phyloP scores from a whole-genome alignment of 805 yeast genomes.

The Pichia paraexigua region DNA sequence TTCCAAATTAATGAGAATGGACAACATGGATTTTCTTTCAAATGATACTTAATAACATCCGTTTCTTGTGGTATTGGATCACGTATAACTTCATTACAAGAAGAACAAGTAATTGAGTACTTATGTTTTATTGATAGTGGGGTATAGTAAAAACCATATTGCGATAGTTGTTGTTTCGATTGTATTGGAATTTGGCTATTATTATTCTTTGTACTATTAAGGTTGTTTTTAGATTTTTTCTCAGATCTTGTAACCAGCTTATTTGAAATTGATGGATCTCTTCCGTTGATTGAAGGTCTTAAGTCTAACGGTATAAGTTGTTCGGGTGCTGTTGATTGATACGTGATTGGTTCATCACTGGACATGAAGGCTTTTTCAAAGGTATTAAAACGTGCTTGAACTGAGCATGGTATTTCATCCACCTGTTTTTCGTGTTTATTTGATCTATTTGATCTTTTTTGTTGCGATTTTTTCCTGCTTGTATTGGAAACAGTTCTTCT shows the following conservation, averaged over 20 bases:
- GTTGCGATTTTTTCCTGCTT: not conserved
- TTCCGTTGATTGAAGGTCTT: not conserved
- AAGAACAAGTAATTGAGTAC: constrained; percentile 7
- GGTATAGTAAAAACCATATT: constrained; percentile 9
- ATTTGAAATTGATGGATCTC: not conserved
- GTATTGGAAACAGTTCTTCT: not conserved
- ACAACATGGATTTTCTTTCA: constrained; percentile 3
- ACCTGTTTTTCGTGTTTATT: not conserved
- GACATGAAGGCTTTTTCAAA: constrained; percentile 1
- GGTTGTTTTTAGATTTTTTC: not conserved
- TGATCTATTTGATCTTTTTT: not conserved
- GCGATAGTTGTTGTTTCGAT: constrained; percentile 6
- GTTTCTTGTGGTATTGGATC: constrained; percentile 5
- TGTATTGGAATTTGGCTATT: not conserved
- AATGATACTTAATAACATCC: constrained; percentile 5
- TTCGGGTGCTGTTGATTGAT: not conserved
- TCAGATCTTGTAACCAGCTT: not conserved
- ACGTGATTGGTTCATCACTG: constrained; percentile 7
- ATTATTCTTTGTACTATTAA: not conserved
- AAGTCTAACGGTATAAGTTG: constrained; percentile 1
- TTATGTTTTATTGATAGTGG: constrained; percentile 6
- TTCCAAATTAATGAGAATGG: constrained; percentile 8
- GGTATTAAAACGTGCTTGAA: constrained; percentile 2
- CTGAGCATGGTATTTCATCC: constrained; percentile 1
- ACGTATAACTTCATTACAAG: constrained; percentile 2